phyloP scores from a whole-genome alignment of 2,329 filamentous ascomycete genomes.

The Venturia asperata region DNA sequence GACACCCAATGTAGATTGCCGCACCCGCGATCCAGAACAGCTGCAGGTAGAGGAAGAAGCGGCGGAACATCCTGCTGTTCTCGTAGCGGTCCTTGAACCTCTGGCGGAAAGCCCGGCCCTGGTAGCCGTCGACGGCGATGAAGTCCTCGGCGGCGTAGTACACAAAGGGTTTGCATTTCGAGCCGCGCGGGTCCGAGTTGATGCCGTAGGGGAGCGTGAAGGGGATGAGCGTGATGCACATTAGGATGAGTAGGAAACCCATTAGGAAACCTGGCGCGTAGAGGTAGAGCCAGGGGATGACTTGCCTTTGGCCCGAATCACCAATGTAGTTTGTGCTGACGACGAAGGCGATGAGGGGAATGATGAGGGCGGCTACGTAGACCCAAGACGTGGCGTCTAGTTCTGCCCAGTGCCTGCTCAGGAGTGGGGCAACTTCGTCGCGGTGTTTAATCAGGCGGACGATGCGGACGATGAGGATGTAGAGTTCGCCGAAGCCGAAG shows the following conservation, averaged over 20 bases:
- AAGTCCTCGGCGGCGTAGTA: conserved; percentile 31
- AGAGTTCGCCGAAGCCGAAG: conserved; percentile 30
- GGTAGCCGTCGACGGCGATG: conserved; percentile 29
- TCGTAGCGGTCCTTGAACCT: conserved; percentile 30
- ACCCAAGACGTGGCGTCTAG: conserved; percentile 30
- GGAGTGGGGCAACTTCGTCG: conserved; percentile 28
- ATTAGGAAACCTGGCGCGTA: conserved; percentile 29
- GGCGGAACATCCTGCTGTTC: conserved; percentile 26
- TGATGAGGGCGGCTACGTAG: conserved; percentile 27
- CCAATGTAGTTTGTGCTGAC: conserved; percentile 9
- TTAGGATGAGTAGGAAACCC: conserved; percentile 27
- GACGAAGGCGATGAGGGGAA: conserved; percentile 28
- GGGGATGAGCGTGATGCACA: conserved; percentile 27
- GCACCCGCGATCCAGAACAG: conserved; percentile 28
- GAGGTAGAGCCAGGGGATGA: conserved; percentile 27
- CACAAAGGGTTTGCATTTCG: conserved; percentile 27
- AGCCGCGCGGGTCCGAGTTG: conserved; percentile 28
- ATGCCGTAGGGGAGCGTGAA: conserved; percentile 29
- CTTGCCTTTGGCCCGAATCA: conserved; percentile 22
- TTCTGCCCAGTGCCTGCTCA: conserved; percentile 27
- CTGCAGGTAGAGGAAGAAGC: conserved; percentile 27
- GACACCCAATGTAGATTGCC: conserved; percentile 26
- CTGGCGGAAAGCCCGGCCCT: conserved; percentile 29
- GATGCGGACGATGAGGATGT: conserved; percentile 28
- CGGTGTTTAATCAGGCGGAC: conserved; percentile 25